phyloP scores from a whole-genome alignment of 2,329 filamentous ascomycete species.

The Boeremia lycopersici region DNA sequence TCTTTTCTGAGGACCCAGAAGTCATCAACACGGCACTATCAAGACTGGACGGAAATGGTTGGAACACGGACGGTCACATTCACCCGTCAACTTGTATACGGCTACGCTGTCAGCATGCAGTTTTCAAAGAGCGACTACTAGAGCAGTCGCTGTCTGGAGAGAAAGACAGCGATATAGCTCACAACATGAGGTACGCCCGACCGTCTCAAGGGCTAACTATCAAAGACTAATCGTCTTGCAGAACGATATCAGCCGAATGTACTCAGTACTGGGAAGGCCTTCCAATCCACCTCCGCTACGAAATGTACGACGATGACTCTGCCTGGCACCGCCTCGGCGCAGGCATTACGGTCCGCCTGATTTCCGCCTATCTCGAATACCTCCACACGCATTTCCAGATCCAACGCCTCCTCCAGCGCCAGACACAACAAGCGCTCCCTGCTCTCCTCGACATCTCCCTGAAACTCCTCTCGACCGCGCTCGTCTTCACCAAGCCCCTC shows the following conservation, averaged over 20 bases:
- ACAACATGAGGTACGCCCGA: slow-evolving; percentile 37
- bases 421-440: slow-evolving; percentile 40
- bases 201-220: too few species aligned
- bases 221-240: slow-evolving; percentile 14
- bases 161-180: slow-evolving; percentile 34
- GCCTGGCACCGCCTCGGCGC: slow-evolving; percentile 38
- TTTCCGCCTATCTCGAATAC: slow-evolving; percentile 43
- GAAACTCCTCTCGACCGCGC: slow-evolving; percentile 39
- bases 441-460: slow-evolving; percentile 41
- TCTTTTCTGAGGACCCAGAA: slow-evolving; percentile 31
- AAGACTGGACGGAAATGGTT: slow-evolving; percentile 37
- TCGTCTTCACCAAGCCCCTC: slow-evolving; percentile 42
- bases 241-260: slow-evolving; percentile 36
- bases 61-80: slow-evolving; percentile 39
- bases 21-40: slow-evolving; percentile 34
- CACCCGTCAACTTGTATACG: slow-evolving; percentile 36
- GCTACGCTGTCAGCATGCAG: slow-evolving; percentile 32
- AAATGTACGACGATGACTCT: slow-evolving; percentile 41
- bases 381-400: slow-evolving; percentile 43
- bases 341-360: slow-evolving; percentile 32
- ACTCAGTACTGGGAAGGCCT: slow-evolving; percentile 36
- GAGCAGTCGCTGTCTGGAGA: slow-evolving; percentile 43
- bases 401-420: slow-evolving; percentile 41
- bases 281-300: slow-evolving; percentile 42
- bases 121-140: slow-evolving; percentile 41